A percentile compares a stretch with the other conserved stretches of the same genome.
Evolutionary conservation across 1,284 basidiomycete genomes (phyloP).

Genomic region (Ganoderma sinense): DNA sequence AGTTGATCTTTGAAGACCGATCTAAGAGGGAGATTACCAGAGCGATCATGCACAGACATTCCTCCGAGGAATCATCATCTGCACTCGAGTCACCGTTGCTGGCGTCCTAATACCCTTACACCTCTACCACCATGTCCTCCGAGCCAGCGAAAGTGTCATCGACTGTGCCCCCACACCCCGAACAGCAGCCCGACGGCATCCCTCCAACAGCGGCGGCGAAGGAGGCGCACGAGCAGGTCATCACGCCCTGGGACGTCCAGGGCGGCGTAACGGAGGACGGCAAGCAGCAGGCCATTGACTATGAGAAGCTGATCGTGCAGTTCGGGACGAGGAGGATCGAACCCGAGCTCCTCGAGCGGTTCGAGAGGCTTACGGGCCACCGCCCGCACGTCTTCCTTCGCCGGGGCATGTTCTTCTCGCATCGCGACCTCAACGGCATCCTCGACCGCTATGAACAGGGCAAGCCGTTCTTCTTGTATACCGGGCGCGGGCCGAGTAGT

Average conservation of each 20-base stretch:
- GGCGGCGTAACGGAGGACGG: conserved; percentile 92
- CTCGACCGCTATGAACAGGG: conserved; percentile 96
- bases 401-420: conserved; percentile 97
- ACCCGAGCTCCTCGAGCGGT: conserved; percentile 82
- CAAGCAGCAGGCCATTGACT: conserved; percentile 92
- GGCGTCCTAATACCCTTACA: conserved; percentile 9
- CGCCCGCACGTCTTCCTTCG: conserved; percentile 92
- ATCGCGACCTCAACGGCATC: conserved; percentile 95
- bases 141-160: conserved; percentile 17
- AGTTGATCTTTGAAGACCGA: background rate
- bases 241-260: conserved; percentile 99
- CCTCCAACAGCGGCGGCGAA: conserved; percentile 32
- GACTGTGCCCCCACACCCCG: conserved; percentile 24
- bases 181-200: conserved; percentile 21
- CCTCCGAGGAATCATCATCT: conserved; percentile 21
- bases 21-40: conserved; percentile 14
- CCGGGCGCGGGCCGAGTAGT: conserved; percentile 95
- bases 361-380: conserved; percentile 91
- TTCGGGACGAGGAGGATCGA: conserved; percentile 93
- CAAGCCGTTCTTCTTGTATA: conserved; percentile 99
- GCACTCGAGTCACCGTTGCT: conserved; percentile 22
- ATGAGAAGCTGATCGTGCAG: conserved; percentile 93
- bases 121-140: conserved; percentile 23
- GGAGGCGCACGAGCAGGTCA: conserved; percentile 74
- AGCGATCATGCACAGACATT: conserved; percentile 21